Base-by-base conservation (phyloP, 148 eudicot genomes). In the Rhododendron simsii region DNA sequence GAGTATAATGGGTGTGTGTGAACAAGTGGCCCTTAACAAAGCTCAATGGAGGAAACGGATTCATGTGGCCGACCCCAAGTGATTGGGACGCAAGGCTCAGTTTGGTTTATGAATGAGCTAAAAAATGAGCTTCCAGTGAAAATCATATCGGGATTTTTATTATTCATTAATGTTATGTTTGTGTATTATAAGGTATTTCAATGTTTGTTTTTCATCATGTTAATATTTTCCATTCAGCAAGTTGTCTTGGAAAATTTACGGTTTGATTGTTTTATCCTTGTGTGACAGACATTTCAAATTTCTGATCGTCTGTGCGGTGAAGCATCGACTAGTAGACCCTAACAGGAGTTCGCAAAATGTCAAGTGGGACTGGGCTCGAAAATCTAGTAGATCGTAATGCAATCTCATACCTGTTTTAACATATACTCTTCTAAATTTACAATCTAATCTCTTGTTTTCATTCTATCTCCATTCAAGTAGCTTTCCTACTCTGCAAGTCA, bases 351-450 rank as follows among this genome's bases (percentile, higher is more conserved):
- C 7, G 51, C 87, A 86, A 80, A 86, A 96, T 96, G 99, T 84
- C 96, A 76, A 67, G 88, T 85, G 98, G 95, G 81, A 85, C 92
- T 51, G 98, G 98, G 85, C 94, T 96, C 59, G 98, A 96, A 89
- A 86, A 93, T 87, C 94, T 94, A 87, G 98, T 96, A 59, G 99
- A 95, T 79, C 98, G 98, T 96, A 94, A 73, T 98, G 39, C 18
- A 87, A 87, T 80, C 84, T 63, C 71, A 1, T 74, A 61, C 87
- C 86, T 63, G 51, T 82, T 85, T 75, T n/a, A 37, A 75, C 44
- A 15, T 30, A 61, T 28, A 2, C 13, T 51, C 82, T 23, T 28
- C 82, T 28, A 37, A 37, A 37, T 16, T 5, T 53, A 7, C 61
- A 48, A 51, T 81, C n/a, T 13, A 26, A 80, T 80, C 7, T 51